These are phyloP conservation scores for Cutaneotrichosporon spelunceum DNA, from an alignment of 1,284 basidiomycete genomes.

Conservation along the genomic window DNA sequence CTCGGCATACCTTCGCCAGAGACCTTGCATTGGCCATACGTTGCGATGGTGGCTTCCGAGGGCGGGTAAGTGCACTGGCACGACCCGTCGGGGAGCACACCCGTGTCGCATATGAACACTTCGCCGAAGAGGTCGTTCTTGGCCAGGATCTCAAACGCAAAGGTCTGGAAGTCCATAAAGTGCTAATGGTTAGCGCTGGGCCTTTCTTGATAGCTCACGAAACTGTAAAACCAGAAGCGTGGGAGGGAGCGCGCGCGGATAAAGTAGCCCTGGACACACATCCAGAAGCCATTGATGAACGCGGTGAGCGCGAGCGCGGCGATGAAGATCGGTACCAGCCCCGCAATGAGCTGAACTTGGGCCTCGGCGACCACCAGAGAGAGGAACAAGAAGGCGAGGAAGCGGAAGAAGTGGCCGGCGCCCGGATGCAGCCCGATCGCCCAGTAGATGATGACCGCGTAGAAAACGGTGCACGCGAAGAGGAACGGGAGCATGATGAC, in stretches of 20 bases:
- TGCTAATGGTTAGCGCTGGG: constrained; percentile 7
- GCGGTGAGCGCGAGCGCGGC: constrained; percentile 59
- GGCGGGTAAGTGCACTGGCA: constrained; percentile 22
- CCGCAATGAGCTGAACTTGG: constrained; percentile 58
- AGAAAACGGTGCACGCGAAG: constrained; percentile 40
- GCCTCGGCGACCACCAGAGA: constrained; percentile 61
- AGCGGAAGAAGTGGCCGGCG: constrained; percentile 56
- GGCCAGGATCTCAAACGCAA: constrained; percentile 52
- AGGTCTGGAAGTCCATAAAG: constrained; percentile 52
- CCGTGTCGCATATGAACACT: constrained; percentile 53
- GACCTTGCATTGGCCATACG: constrained; percentile 50
- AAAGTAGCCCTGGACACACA: constrained; percentile 51
- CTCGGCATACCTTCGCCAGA: constrained; percentile 20
- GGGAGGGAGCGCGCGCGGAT: constrained; percentile 20
- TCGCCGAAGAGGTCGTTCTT: constrained; percentile 59
- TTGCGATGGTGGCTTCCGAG: constrained; percentile 47
- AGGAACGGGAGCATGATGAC: constrained; percentile 49
- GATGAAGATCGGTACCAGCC: constrained; percentile 61
- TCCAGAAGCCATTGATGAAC: constrained; percentile 65
- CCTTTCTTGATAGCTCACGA: background rate
- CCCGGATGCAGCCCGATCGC: constrained; percentile 22
- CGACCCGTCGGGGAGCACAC: constrained; percentile 11
- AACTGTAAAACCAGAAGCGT: constrained; percentile 22
- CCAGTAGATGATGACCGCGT: constrained; percentile 36
- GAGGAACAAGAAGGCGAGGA: constrained; percentile 59